A percentile compares a stretch with the other conserved stretches of the same genome.
Evolutionary conservation across 1,139 yeast species (phyloP).

Genomic region (Casaregolazyma lundiana): DNA sequence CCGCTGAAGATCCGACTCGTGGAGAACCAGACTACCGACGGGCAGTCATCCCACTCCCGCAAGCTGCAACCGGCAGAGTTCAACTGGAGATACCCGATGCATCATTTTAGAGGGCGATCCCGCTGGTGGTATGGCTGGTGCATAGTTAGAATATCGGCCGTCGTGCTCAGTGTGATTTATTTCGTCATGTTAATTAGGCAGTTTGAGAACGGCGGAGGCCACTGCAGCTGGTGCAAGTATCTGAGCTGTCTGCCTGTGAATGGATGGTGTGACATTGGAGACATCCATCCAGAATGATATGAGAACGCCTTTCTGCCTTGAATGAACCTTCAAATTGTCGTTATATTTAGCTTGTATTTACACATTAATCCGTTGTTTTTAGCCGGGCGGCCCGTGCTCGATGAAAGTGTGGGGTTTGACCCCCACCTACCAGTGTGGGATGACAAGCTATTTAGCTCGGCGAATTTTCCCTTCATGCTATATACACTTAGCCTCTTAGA

Average conservation of each 20-base stretch:
- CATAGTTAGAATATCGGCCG: constrained; percentile 43
- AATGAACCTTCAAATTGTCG: no score
- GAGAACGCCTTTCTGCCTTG: no score
- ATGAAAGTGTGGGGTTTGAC: no score
- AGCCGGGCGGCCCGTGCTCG: no score
- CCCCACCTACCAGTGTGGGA: no score
- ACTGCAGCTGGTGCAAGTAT: constrained; percentile 70
- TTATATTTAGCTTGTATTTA: no score
- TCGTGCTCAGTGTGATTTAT: constrained; percentile 47
- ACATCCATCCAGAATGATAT: constrained; percentile 29
- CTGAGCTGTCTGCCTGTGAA: constrained; percentile 67
- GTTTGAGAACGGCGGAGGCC: constrained; percentile 44
- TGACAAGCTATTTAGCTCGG: no score
- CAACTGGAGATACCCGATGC: constrained; percentile 21
- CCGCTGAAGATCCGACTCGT: constrained; percentile 39
- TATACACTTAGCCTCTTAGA: no score
- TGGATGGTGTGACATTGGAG: constrained; percentile 68
- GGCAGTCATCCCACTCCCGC: not conserved
- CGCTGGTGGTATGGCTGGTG: constrained; percentile 51
- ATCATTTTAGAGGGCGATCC: constrained; percentile 33
- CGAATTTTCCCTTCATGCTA: no score
- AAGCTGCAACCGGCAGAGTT: constrained; percentile 24
- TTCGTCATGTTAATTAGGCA: constrained; percentile 48
- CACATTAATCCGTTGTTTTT: no score
- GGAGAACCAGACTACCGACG: constrained; percentile 7